These are phyloP conservation scores for Solanum rostratum DNA, from an alignment of 257 asterid species.

Conservation along the genomic window DNA sequence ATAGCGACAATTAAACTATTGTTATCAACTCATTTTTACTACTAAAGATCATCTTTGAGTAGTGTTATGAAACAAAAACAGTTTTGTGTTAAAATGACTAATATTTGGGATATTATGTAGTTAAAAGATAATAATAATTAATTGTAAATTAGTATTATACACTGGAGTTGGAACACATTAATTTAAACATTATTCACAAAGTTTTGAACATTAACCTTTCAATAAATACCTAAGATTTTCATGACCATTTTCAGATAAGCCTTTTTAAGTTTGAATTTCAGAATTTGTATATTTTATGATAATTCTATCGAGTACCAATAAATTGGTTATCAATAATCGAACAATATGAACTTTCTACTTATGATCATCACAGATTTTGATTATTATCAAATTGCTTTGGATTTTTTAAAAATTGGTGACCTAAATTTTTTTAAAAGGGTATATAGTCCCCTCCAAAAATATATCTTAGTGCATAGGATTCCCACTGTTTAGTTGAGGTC, in stretches of 20 bases:
- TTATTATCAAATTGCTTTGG: too few relatives aligned
- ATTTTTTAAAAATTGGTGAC: neutral
- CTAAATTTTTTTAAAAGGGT: neutral
- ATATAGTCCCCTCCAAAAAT: neutral
- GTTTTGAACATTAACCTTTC: neutral
- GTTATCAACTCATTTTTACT: too few relatives aligned
- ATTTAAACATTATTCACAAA: neutral
- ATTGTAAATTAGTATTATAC: neutral
- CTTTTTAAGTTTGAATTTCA: neutral
- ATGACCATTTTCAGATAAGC: neutral
- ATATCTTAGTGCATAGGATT: conserved; percentile 17
- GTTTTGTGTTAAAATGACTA: neutral
- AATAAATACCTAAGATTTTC: neutral
- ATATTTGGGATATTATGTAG: neutral
- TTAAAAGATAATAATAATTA: neutral
- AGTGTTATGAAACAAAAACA: neutral
- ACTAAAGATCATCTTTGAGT: too few relatives aligned
- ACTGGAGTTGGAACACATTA: neutral
- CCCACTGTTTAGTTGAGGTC: conserved; percentile 32
- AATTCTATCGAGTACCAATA: too few relatives aligned
- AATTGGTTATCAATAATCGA: too few relatives aligned
- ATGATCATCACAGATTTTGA: too few relatives aligned
- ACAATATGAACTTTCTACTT: too few relatives aligned
- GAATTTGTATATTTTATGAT: too few relatives aligned
- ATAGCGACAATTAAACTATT: too few relatives aligned